These are phyloP conservation scores for Lodderomyces oxycetoniae DNA, from an alignment of 1,139 yeast species.

Conservation along the genomic window DNA sequence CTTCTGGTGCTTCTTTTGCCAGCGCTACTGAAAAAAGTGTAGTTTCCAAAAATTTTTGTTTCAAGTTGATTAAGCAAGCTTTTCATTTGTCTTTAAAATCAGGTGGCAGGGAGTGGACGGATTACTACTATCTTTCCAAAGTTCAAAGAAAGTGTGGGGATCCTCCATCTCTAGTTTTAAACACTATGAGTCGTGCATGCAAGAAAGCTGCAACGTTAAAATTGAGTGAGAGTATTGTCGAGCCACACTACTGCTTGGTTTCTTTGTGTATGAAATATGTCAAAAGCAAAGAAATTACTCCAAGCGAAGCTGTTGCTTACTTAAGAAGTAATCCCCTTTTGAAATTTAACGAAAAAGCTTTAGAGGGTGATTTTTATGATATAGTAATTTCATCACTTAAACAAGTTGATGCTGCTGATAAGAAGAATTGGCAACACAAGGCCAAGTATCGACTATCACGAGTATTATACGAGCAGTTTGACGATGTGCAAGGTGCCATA, in stretches of 20 bases:
- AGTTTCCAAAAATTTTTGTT: slow-evolving; percentile 25
- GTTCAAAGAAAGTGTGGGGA: slow-evolving; percentile 47
- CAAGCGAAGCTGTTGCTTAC: slow-evolving; percentile 32
- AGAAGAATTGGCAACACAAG: slow-evolving; percentile 88
- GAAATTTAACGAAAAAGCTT: slow-evolving; percentile 9
- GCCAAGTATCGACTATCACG: slow-evolving; percentile 73
- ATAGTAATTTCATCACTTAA: slow-evolving; percentile 25
- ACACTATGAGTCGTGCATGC: slow-evolving; percentile 28
- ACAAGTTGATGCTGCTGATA: slow-evolving; percentile 54
- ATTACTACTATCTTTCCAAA: slow-evolving; percentile 56
- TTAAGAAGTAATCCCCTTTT: slow-evolving; percentile 35
- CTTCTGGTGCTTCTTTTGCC: slow-evolving; percentile 22
- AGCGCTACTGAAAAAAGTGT: slow-evolving; percentile 21
- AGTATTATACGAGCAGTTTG: slow-evolving; percentile 51
- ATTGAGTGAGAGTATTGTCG: slow-evolving; percentile 53
- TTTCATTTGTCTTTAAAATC: slow-evolving; percentile 42
- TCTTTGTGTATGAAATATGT: slow-evolving; percentile 58
- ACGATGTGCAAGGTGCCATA: slow-evolving; percentile 51
- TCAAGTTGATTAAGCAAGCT: slow-evolving; percentile 34
- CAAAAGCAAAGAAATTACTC: slow-evolving; percentile 27
- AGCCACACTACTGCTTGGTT: slow-evolving; percentile 68
- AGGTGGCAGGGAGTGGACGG: slow-evolving; percentile 56
- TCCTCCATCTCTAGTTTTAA: slow-evolving; percentile 28
- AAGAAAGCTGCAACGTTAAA: slow-evolving; percentile 11
- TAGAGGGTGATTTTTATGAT: slow-evolving; percentile 16